These are phyloP conservation scores for Periconia sp. DNA, from an alignment of 2,329 filamentous ascomycete species.

Conservation along the genomic window DNA sequence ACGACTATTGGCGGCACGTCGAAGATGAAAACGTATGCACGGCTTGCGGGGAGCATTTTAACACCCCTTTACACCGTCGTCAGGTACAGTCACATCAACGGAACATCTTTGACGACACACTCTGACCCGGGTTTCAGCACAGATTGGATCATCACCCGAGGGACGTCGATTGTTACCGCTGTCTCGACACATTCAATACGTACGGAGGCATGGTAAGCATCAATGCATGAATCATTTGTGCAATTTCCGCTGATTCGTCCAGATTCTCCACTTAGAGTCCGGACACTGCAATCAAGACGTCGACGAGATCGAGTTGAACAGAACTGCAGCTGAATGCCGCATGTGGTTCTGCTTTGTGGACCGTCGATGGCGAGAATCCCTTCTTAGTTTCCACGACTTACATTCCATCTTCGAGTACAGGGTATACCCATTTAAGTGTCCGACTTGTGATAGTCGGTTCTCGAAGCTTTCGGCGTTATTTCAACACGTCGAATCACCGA, in stretches of 20 bases:
- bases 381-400: not conserved
- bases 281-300: slow-evolving; percentile 6
- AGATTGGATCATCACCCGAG: slow-evolving; percentile 1
- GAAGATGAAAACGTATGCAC: slow-evolving; percentile 6
- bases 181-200: slow-evolving; percentile 12
- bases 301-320: slow-evolving; percentile 10
- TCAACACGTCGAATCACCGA: slow-evolving; percentile 4
- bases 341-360: slow-evolving; percentile 15
- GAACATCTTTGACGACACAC: not conserved
- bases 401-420: not conserved
- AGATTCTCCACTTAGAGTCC: slow-evolving; percentile 17
- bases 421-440: slow-evolving; percentile 4
- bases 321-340: slow-evolving; percentile 13
- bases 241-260: not conserved
- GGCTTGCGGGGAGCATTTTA: slow-evolving; percentile 7
- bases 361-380: slow-evolving; percentile 10
- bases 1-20: slow-evolving; percentile 7
- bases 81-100: slow-evolving; percentile 1
- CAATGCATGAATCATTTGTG: not conserved
- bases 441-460: not conserved
- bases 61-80: slow-evolving; percentile 1
- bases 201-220: slow-evolving; percentile 17
- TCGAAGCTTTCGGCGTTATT: slow-evolving; percentile 3
- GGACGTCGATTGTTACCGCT: slow-evolving; percentile 12
- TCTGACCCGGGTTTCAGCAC: slow-evolving; percentile 4